Base-by-base conservation (phyloP, 2,329 filamentous ascomycete genomes). In the Penicillium sp. region DNA sequence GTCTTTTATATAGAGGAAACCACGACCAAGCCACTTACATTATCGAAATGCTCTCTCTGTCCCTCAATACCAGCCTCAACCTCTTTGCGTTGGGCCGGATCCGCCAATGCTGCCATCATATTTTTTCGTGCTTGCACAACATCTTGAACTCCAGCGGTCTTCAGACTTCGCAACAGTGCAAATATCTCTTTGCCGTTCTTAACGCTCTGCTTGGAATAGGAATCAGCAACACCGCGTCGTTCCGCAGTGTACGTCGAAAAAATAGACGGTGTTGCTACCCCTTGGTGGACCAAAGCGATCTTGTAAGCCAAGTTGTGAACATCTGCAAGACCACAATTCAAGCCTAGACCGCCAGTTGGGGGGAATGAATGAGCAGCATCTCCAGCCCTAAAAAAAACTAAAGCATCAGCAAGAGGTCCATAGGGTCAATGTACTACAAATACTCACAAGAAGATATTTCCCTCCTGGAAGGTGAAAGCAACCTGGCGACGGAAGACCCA, bases 291-390 rank as follows among this genome's bases (percentile, higher is more conserved):
- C 0, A 70, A 67, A 10, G 71, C 71, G 14, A 78, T 67, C 58
- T 75, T 77, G 50, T 72, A 75, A 0, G 67, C 78, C 0, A 84
- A 71, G 55, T 83, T 83, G 28, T 78, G 70, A 3, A 78, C 76
- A 54, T 83, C 81, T 7, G 79, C 76, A 10, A 84, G 68, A 0
- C 80, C 80, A 0, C 77, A 77, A 61, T 83, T 83, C 72, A 84
- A 77, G 2, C 82, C 82, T 53, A 83, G 80, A 0, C 79, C 82
- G 1, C 80, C 82, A 0, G 77, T 78, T 0, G 80, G 80, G 31
- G 74, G 80, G 55, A 84, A 81, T 7, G 80, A 80, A 57, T 84
- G 81, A 1, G 80, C 80, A 4, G 81, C 80, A 56, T 84, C 82
- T 19, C 82, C 82, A 4, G 78, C 81, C 16, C 65, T 66, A 14